phyloP scores from a whole-genome alignment of 2,329 filamentous ascomycete genomes.

The Alternaria ethzedia region DNA sequence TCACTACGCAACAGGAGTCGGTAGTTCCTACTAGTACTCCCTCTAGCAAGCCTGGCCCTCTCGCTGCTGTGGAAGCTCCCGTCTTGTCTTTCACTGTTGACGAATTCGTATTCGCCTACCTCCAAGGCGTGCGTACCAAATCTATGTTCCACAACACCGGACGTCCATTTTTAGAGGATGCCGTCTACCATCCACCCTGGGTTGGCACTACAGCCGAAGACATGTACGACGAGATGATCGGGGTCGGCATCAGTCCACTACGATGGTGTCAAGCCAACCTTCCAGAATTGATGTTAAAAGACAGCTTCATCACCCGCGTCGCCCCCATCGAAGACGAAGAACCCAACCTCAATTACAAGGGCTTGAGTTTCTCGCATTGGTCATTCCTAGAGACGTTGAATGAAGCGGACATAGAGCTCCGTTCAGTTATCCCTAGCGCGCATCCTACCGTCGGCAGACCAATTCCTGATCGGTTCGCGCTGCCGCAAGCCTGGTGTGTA shows the following conservation, averaged over 20 bases:
- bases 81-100: no score
- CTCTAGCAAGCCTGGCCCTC: no score
- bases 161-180: no score
- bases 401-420: background rate
- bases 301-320: background rate
- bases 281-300: background rate
- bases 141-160: no score
- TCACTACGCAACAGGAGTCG: no score
- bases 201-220: no score
- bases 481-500: background rate
- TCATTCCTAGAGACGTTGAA: background rate
- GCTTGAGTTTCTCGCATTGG: background rate
- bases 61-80: no score
- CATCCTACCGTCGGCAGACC: background rate
- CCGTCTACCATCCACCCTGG: no score
- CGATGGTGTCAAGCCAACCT: background rate
- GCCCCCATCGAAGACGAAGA: background rate
- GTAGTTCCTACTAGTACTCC: no score
- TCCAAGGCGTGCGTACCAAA: no score
- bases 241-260: background rate
- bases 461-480: background rate
- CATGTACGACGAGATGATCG: background rate
- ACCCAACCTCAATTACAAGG: background rate
- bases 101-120: no score
- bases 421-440: background rate